Evolutionary conservation across 2,329 filamentous ascomycete species (phyloP), one percentile per base, ranked within the genome.

Genomic region (Ophiobolus disseminans): DNA sequence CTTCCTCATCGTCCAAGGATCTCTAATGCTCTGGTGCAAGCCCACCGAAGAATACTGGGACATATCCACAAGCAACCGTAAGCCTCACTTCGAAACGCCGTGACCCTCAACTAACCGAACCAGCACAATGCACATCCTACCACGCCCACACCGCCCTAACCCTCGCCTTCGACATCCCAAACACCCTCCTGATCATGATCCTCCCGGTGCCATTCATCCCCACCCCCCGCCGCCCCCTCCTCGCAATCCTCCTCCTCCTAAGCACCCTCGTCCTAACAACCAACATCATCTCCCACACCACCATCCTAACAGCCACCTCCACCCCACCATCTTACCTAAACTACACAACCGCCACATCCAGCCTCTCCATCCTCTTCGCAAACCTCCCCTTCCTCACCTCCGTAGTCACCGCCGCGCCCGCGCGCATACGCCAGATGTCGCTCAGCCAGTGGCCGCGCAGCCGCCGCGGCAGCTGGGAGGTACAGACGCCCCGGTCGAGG

Each of bases 381-480:
- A 68, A 68, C 26, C 53, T 68, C 1, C 65, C 65, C 0, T 68
- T 68, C 49, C 48, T 68, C 9, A 63, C 45, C 9, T 62, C 58
- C 5, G 48, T 66, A 5, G 57, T 55, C 8, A 53, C 57, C 3
- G 55, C 52, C 0, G 51, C 53, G 2, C 51, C 60, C 16, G 34
- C 49, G 8, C 51, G 61, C 3, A 44, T 58, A 10, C 55, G 50
- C 17, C 53, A 51, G 16, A 35, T 58, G 13, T 51, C 51, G 6
- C 47, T 65, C 3, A 48, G 48, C 2, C 55, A 46, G 2, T 65
- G 60, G 62, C 60, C 62, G n/a, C 45, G 53, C 9, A 52, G 44
- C 22, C 28, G 43, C 8, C 42, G 47, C 7, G 40, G 28, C 2
- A 49, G 46, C 28, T 40, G 28, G 35, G 36, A 7, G n/a, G n/a